These are phyloP conservation scores for Leccinum pachyderme DNA, from an alignment of 1,284 basidiomycete species.

Conservation along the genomic window DNA sequence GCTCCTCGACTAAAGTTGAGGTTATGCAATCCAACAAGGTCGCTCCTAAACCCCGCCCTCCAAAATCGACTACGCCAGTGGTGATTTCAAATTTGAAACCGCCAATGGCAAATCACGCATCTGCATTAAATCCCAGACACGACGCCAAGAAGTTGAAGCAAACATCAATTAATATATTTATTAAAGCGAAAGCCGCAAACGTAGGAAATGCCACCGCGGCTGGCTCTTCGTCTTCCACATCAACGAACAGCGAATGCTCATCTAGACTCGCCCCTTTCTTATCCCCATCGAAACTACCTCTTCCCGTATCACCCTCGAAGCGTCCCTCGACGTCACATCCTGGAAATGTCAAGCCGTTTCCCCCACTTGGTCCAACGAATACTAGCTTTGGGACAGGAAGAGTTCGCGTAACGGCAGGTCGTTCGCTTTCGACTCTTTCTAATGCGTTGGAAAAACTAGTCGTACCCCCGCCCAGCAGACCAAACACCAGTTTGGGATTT, in stretches of 20 bases:
- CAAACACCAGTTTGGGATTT: conserved; percentile 67
- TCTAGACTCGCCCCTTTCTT: conserved; percentile 2
- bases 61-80: not conserved
- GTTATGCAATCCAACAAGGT: conserved; percentile 1
- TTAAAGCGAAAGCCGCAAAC: conserved; percentile 16
- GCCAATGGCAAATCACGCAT: not conserved
- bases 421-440: conserved; percentile 47
- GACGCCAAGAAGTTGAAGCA: conserved; percentile 26
- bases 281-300: conserved; percentile 31
- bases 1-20: not conserved
- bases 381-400: not conserved
- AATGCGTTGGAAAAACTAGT: conserved; percentile 62
- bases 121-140: conserved; percentile 10
- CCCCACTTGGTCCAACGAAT: conserved; percentile 1
- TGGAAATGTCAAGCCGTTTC: conserved; percentile 2
- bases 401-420: conserved; percentile 9
- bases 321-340: conserved; percentile 6
- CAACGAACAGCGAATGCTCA: not conserved
- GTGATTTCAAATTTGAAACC: conserved; percentile 4
- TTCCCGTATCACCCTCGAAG: conserved; percentile 23
- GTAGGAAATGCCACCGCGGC: too few relatives aligned
- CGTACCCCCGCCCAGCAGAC: conserved; percentile 55
- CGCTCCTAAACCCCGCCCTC: conserved; percentile 4
- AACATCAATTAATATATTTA: conserved; percentile 26
- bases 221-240: not conserved